phyloP scores from a whole-genome alignment of 1,284 basidiomycete genomes.

The Apiotrichum porosum region DNA sequence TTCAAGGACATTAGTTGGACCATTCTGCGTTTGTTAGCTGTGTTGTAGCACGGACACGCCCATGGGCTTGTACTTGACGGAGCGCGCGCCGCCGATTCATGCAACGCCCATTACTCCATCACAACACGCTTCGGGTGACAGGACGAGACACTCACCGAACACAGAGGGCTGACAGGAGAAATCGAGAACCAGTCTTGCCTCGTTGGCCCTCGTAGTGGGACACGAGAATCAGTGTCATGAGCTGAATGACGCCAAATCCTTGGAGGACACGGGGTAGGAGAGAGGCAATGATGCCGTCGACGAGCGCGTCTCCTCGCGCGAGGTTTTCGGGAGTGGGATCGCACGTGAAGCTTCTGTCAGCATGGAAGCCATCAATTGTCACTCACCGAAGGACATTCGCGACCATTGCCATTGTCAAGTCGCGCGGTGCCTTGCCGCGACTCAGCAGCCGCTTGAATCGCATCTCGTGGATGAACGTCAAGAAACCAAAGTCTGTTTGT shows the following conservation, averaged over 20 bases:
- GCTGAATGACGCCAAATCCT: constrained; percentile 13
- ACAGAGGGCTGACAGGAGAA: constrained; percentile 13
- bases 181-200: constrained; percentile 11
- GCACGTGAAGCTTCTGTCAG: constrained; percentile 5
- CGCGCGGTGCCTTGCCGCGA: constrained; percentile 7
- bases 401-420: constrained; percentile 14
- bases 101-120: no score
- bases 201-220: constrained; percentile 8
- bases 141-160: constrained; percentile 3
- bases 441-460: constrained; percentile 14
- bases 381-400: constrained; percentile 4
- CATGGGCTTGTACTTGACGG: no score
- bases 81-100: no score
- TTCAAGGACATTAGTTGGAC: constrained; percentile 21
- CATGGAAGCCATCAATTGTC: no score
- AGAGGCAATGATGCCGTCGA: not conserved
- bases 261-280: constrained; percentile 4
- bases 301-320: constrained; percentile 4
- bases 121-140: no score
- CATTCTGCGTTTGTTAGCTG: constrained; percentile 11
- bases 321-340: constrained; percentile 3
- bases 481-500: constrained; percentile 15
- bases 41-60: no score
- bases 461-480: constrained; percentile 19
- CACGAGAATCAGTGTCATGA: constrained; percentile 13